Evolutionary conservation across 176 grass and related monocot species (phyloP).

Genomic region (Raddia guianensis): DNA sequence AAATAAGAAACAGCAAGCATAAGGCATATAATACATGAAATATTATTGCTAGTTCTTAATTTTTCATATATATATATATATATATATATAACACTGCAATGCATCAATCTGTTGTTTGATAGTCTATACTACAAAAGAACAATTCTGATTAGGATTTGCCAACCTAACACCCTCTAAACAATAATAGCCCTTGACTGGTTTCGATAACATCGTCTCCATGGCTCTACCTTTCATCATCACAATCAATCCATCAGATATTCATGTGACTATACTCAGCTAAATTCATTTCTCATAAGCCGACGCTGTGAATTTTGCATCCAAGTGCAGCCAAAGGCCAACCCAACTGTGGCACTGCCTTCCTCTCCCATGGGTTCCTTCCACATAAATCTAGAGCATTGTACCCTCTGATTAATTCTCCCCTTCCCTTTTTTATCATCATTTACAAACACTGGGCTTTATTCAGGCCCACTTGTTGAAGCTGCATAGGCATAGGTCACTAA

Average conservation of each 20-base stretch:
- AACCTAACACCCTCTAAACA: not conserved
- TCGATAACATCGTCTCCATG: not conserved
- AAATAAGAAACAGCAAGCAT: not conserved
- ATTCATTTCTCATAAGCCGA: not conserved
- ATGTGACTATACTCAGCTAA: not conserved
- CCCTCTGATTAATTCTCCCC: not conserved
- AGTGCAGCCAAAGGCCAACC: not conserved
- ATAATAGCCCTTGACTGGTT: not conserved
- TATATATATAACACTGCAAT: constrained; percentile 13
- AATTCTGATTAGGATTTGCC: constrained; percentile 9
- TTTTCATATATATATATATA: not conserved
- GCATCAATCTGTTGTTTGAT: constrained; percentile 1
- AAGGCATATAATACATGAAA: not conserved
- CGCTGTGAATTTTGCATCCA: not conserved
- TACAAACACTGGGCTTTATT: not conserved
- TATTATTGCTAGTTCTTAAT: not conserved
- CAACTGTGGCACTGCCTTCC: not conserved
- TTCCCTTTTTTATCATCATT: not conserved
- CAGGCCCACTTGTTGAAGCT: not conserved
- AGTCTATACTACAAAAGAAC: not conserved
- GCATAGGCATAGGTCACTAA: not conserved
- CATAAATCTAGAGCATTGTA: not conserved
- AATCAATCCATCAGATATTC: not conserved
- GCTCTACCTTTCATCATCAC: not conserved
- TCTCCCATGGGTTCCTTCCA: not conserved